Percentiles rank a stretch among this genome's conserved stretches.
Evolutionary conservation across 805 yeast genomes (phyloP).

Genomic region (Limtongia smithiae): DNA sequence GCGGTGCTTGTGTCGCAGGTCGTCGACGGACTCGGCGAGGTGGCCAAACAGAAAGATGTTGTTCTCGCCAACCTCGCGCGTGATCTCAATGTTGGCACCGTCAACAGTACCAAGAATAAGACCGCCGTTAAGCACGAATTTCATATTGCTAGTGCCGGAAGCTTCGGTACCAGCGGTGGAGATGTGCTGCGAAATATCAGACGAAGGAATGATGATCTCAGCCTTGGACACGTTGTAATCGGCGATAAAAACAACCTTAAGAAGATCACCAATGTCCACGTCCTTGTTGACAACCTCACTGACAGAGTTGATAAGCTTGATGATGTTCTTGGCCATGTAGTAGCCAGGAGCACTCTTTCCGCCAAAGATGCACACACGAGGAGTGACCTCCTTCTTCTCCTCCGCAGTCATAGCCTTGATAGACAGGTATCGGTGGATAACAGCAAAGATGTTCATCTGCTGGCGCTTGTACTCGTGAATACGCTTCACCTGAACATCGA

Average conservation of each 20-base stretch:
- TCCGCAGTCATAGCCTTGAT: conserved; percentile 65
- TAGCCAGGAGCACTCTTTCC: conserved; percentile 99
- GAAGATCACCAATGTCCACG: conserved; percentile 63
- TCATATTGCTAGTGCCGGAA: conserved; percentile 94
- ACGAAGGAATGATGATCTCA: conserved; percentile 83
- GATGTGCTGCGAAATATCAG: conserved; percentile 87
- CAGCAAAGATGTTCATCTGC: conserved; percentile 87
- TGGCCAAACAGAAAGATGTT: conserved; percentile 90
- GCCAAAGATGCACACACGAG: conserved; percentile 81
- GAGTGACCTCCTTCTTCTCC: conserved; percentile 59
- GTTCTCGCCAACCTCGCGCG: conserved; percentile 90
- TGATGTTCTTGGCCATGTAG: conserved; percentile 88
- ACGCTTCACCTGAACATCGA: conserved; percentile 90
- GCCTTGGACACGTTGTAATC: conserved; percentile 95
- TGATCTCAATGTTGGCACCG: conserved; percentile 94
- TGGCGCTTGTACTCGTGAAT: conserved; percentile 96
- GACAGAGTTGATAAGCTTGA: conserved; percentile 78
- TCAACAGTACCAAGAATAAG: conserved; percentile 92
- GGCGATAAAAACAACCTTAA: conserved; percentile 84
- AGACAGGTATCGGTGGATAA: conserved; percentile 73
- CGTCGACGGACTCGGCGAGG: conserved; percentile 85
- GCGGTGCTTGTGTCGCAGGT: conserved; percentile 69
- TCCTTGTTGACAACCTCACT: conserved; percentile 78
- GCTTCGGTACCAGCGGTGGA: conserved; percentile 98
- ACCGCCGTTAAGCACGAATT: conserved; percentile 91